Conservation (phyloP, 2,329 filamentous ascomycete genomes). For the Podosphaera fusca region DNA sequence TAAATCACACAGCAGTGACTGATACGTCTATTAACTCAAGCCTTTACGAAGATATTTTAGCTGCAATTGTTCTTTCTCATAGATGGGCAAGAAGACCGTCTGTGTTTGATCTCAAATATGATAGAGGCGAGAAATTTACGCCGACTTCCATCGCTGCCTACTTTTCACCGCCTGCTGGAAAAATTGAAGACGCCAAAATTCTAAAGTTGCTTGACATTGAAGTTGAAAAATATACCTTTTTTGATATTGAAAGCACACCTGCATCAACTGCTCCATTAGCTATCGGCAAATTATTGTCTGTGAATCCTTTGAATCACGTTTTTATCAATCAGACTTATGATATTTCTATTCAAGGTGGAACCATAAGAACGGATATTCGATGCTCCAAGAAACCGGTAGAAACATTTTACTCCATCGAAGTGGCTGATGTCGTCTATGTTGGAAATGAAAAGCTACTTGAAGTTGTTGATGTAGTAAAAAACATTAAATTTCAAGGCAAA, state of each 20-base stretch:
- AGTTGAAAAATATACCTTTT: conserved; percentile 76
- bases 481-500: conserved; percentile 45
- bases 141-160: conserved; percentile 29
- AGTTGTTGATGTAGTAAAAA: conserved; percentile 50
- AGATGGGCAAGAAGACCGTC: conserved; percentile 37
- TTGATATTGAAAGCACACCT: conserved; percentile 61
- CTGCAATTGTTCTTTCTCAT: conserved; percentile 57
- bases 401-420: conserved; percentile 56
- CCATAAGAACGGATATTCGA: conserved; percentile 64
- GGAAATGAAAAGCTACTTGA: conserved; percentile 60
- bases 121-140: conserved; percentile 36
- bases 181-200: conserved; percentile 15
- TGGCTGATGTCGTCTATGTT: conserved; percentile 59
- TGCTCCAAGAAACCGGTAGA: conserved; percentile 65
- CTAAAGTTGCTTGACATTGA: conserved; percentile 27
- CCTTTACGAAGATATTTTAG: conserved; percentile 78
- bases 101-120: conserved; percentile 75
- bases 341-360: conserved; percentile 51
- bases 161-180: conserved; percentile 26
- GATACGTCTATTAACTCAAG: conserved; percentile 62
- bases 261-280: conserved; percentile 40
- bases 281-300: conserved; percentile 38
- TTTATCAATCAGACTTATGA: conserved; percentile 38
- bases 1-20: conserved; percentile 44
- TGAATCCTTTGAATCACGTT: conserved; percentile 43